Conservation (phyloP, 352 stramenopile genomes). For the Phytophthora tentaculata region DNA sequence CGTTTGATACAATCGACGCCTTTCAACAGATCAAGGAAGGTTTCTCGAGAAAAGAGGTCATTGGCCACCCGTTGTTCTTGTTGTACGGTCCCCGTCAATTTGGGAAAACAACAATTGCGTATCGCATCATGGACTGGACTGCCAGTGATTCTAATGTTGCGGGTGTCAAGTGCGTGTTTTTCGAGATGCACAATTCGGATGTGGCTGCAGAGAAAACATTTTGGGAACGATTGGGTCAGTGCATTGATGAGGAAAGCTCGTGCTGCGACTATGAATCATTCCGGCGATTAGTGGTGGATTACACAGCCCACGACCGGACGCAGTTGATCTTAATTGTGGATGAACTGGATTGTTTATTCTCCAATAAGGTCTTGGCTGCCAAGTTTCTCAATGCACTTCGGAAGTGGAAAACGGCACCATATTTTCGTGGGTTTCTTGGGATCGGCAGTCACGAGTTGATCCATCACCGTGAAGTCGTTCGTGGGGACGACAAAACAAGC, state of each 20-base stretch:
- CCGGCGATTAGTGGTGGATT: too few relatives aligned
- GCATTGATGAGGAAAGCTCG: background rate
- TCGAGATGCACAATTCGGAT: background rate
- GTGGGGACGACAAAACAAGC: background rate
- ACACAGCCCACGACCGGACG: too few relatives aligned
- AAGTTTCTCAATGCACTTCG: constrained; percentile 22
- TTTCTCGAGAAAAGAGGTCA: background rate
- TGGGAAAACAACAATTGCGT: constrained; percentile 30
- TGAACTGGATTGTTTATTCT: too few relatives aligned
- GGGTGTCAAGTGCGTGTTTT: background rate
- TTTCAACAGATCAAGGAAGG: constrained; percentile 1
- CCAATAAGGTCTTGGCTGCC: constrained; percentile 3
- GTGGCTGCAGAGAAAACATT: constrained; percentile 5
- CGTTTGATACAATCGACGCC: background rate
- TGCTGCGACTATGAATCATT: too few relatives aligned
- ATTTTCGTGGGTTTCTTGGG: constrained; percentile 35
- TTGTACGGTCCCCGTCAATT: constrained; percentile 34
- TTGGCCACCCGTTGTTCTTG: constrained; percentile 10
- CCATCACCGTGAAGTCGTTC: constrained; percentile 5
- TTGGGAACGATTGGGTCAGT: constrained; percentile 6
- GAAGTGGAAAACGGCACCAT: constrained; percentile 16
- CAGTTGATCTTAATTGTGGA: too few relatives aligned
- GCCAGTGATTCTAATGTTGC: constrained; percentile 1
- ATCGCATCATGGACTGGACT: constrained; percentile 22
- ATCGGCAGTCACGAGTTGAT: constrained; percentile 33